Evolutionary conservation across 768 basidiomycete species (phyloP).

Genomic region (Omphalotus guepiniiformis): DNA sequence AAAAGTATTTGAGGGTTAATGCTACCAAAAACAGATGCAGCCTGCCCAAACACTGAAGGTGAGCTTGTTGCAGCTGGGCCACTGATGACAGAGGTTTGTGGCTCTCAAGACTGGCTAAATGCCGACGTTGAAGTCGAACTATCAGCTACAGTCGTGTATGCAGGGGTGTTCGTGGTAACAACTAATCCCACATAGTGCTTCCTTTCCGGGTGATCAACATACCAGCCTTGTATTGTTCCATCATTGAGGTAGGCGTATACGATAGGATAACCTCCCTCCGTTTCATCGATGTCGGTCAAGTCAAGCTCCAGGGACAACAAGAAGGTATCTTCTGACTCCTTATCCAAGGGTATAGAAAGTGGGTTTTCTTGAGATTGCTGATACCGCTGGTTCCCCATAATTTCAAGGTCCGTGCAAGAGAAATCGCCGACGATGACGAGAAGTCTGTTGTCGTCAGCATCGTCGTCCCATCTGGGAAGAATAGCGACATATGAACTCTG

Average conservation of each 20-base stretch:
- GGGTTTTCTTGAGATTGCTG: constrained; percentile 48
- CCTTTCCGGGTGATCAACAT: constrained; percentile 53
- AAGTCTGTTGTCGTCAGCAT: constrained; percentile 33
- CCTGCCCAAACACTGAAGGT: constrained; percentile 22
- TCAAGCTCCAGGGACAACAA: constrained; percentile 64
- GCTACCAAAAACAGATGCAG: constrained; percentile 20
- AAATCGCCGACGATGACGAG: constrained; percentile 43
- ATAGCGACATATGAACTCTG: constrained; percentile 32
- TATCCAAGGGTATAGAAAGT: constrained; percentile 63
- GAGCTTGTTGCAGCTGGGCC: constrained; percentile 21
- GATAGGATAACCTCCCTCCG: constrained; percentile 38
- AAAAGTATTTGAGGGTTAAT: constrained; percentile 17
- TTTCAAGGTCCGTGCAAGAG: constrained; percentile 43
- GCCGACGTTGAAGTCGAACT: constrained; percentile 15
- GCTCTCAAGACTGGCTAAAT: constrained; percentile 28
- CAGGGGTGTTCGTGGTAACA: constrained; percentile 5
- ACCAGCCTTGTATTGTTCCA: constrained; percentile 73
- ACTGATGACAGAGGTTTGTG: constrained; percentile 17
- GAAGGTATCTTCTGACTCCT: constrained; percentile 65
- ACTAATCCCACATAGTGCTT: constrained; percentile 56
- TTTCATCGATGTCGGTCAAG: constrained; percentile 45
- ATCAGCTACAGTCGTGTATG: constrained; percentile 7
- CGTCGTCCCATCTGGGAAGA: constrained; percentile 47
- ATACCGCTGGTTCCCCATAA: constrained; percentile 44
- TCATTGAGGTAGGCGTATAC: constrained; percentile 77